Percentiles rank a stretch among this genome's conserved stretches.
Conservation (phyloP, 768 basidiomycete species). For the Hygrocybe punicea region DNA sequence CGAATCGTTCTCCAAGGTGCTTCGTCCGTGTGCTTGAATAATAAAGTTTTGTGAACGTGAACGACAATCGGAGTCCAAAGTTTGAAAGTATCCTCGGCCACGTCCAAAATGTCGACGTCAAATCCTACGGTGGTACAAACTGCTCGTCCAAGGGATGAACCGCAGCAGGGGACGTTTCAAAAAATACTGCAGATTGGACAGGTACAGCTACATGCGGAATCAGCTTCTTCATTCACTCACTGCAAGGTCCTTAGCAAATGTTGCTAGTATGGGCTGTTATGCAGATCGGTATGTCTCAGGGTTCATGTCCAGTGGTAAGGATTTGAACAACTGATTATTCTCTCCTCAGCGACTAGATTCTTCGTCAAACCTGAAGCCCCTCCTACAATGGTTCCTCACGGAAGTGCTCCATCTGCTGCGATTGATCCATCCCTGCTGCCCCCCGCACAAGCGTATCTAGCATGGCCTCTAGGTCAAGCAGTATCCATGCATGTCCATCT, state of each 20-base stretch:
- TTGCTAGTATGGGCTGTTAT: constrained; percentile 62
- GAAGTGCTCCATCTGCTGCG: constrained; percentile 4
- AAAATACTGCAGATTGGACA: constrained; percentile 1
- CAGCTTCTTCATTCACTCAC: not conserved
- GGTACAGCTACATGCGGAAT: not conserved
- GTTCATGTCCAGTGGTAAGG: not conserved
- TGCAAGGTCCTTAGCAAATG: constrained; percentile 52
- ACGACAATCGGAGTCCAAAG: no score
- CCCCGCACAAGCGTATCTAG: constrained; percentile 51
- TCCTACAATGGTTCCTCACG: not conserved
- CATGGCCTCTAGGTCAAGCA: constrained; percentile 58
- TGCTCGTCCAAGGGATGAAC: not conserved
- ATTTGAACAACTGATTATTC: not conserved
- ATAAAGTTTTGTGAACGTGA: no score
- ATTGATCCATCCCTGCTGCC: constrained; percentile 50
- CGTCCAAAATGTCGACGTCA: not conserved
- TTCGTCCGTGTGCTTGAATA: no score
- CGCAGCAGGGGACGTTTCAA: not conserved
- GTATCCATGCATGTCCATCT: constrained; percentile 73
- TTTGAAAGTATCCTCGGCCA: no score
- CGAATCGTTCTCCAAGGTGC: not conserved
- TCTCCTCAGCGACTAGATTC: constrained; percentile 26
- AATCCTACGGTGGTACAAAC: not conserved
- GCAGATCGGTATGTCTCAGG: constrained; percentile 52
- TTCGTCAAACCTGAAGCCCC: constrained; percentile 14